Evolutionary conservation across 2,329 filamentous ascomycete genomes (phyloP).

Genomic region (Fonsecaea erecta): DNA sequence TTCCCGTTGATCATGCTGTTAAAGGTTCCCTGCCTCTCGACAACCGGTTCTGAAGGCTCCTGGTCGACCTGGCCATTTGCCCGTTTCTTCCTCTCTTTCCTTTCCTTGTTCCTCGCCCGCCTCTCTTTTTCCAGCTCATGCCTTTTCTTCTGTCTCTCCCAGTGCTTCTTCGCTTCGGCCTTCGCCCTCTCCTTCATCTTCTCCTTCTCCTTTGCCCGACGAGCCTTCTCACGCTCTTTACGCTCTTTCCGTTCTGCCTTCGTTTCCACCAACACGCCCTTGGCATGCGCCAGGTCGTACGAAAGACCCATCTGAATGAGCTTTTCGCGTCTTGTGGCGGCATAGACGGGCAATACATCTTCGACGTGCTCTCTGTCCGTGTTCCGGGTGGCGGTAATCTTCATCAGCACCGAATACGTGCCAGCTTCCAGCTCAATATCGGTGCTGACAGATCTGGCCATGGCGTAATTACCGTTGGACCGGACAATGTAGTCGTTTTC

Average conservation of each 20-base stretch:
- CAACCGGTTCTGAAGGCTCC: neutral
- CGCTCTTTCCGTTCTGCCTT: slow-evolving; percentile 38
- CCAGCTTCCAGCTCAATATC: slow-evolving; percentile 76
- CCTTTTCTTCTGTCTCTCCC: slow-evolving; percentile 48
- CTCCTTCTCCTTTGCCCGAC: slow-evolving; percentile 42
- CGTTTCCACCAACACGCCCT: slow-evolving; percentile 46
- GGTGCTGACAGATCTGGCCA: slow-evolving; percentile 75
- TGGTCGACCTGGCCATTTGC: neutral
- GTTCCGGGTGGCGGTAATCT: slow-evolving; percentile 69
- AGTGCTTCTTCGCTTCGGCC: slow-evolving; percentile 48
- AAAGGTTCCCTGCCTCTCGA: neutral
- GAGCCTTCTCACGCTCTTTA: slow-evolving; percentile 36
- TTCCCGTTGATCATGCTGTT: neutral
- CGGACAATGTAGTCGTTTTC: slow-evolving; percentile 63
- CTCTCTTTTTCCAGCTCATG: slow-evolving; percentile 47
- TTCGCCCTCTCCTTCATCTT: slow-evolving; percentile 47
- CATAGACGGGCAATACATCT: slow-evolving; percentile 69
- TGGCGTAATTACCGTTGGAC: slow-evolving; percentile 61
- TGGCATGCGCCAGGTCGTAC: slow-evolving; percentile 54
- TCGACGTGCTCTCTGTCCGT: slow-evolving; percentile 49
- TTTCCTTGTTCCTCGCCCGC: slow-evolving; percentile 40
- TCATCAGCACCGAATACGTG: slow-evolving; percentile 75
- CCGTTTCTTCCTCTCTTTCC: slow-evolving; percentile 37
- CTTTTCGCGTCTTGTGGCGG: slow-evolving; percentile 70
- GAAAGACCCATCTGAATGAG: slow-evolving; percentile 58